Evolutionary conservation across 805 yeast species (phyloP).

Genomic region (Schwanniomyces pseudopolymorphus): DNA sequence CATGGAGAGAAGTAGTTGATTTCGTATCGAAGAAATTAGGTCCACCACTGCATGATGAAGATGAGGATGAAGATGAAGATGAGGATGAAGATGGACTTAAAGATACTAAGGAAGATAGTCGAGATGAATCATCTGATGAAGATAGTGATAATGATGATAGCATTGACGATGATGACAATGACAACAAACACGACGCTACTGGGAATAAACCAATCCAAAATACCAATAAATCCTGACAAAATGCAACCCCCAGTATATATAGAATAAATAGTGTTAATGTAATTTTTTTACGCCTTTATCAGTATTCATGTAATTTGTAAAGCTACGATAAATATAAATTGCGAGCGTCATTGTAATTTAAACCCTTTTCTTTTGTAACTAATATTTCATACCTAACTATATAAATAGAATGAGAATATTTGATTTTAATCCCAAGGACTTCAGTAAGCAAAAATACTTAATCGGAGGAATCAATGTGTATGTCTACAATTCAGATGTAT

Average conservation of each 20-base stretch:
- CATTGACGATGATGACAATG: constrained; percentile 9
- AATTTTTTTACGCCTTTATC: background rate
- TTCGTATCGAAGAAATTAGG: constrained; percentile 22
- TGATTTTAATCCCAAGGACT: constrained; percentile 14
- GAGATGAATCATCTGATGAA: constrained; percentile 3
- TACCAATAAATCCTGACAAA: too few relatives aligned
- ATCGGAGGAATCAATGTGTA: constrained; percentile 50
- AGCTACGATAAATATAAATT: background rate
- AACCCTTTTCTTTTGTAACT: constrained; percentile 1
- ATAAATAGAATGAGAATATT: constrained; percentile 12
- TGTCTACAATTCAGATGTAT: constrained; percentile 39
- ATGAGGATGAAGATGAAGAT: constrained; percentile 16
- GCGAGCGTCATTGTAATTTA: background rate
- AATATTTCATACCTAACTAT: background rate
- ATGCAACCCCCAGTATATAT: background rate
- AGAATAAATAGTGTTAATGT: background rate
- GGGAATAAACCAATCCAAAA: constrained; percentile 7
- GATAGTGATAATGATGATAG: constrained; percentile 10
- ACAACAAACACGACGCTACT: constrained; percentile 1
- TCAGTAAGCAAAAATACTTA: constrained; percentile 7
- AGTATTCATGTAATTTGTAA: too few relatives aligned
- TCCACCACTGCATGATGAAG: constrained; percentile 16
- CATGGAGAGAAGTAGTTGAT: constrained; percentile 27
- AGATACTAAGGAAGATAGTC: constrained; percentile 7
- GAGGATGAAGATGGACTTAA: constrained; percentile 9